phyloP scores from a whole-genome alignment of 1,139 yeast genomes.

The Yamadazyma kanchanaburiensis region DNA sequence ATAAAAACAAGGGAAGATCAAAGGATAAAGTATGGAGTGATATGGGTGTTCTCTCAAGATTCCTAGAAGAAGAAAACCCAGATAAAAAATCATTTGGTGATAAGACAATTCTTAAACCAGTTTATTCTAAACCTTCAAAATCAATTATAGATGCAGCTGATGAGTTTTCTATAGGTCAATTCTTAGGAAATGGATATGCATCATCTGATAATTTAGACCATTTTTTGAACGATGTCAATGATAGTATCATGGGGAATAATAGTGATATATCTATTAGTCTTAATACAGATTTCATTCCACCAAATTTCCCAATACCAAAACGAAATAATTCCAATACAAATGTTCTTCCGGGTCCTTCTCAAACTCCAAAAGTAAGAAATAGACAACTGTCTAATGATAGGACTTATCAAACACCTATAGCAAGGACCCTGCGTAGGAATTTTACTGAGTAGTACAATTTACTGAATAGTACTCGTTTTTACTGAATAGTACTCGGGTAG shows the following conservation, averaged over 20 bases:
- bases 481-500: too few species aligned
- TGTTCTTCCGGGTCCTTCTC: slow-evolving; percentile 11
- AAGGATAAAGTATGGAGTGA: slow-evolving; percentile 39
- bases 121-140: slow-evolving; percentile 6
- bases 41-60: slow-evolving; percentile 23
- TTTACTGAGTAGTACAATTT: slow-evolving; percentile 9
- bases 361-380: slow-evolving; percentile 39
- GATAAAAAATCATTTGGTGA: slow-evolving; percentile 19
- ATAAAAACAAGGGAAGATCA: slow-evolving; percentile 29
- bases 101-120: slow-evolving; percentile 29
- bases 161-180: slow-evolving; percentile 26
- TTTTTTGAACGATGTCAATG: slow-evolving; percentile 18
- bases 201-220: slow-evolving; percentile 14
- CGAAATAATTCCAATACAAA: slow-evolving; percentile 10
- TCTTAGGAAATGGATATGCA: slow-evolving; percentile 35
- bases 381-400: slow-evolving; percentile 40
- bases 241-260: slow-evolving; percentile 24
- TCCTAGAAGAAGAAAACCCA: slow-evolving; percentile 17
- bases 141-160: slow-evolving; percentile 14
- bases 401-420: slow-evolving; percentile 41
- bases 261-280: slow-evolving; percentile 31
- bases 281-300: slow-evolving; percentile 26
- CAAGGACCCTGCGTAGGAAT: slow-evolving; percentile 30
- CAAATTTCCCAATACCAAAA: slow-evolving; percentile 16
- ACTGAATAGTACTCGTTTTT: slow-evolving; percentile 1